Conservation (phyloP, 805 yeast genomes). For the Brettanomyces naardenensis region DNA sequence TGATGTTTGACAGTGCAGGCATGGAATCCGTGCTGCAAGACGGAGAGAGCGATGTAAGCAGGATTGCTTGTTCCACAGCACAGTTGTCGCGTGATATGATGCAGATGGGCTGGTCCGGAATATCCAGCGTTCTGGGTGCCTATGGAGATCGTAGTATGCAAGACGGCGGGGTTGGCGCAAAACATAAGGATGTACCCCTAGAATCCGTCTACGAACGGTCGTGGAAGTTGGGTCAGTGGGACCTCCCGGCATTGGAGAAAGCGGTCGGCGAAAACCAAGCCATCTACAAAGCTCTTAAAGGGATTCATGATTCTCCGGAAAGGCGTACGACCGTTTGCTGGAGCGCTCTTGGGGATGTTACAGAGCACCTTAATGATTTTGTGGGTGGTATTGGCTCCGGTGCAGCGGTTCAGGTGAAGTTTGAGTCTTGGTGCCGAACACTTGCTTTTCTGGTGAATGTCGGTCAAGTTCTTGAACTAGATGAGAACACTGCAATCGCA, state of each 20-base stretch:
- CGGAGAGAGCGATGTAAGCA: not conserved
- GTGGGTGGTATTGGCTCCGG: not conserved
- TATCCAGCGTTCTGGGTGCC: slow-evolving; percentile 35
- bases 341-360: not conserved
- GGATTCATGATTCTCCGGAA: slow-evolving; percentile 28
- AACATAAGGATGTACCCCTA: not conserved
- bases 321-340: not conserved
- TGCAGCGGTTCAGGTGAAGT: not conserved
- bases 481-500: slow-evolving; percentile 1
- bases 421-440: slow-evolving; percentile 24
- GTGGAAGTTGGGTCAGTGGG: slow-evolving; percentile 79
- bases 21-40: slow-evolving; percentile 39
- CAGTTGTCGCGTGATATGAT: slow-evolving; percentile 32
- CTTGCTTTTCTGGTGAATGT: slow-evolving; percentile 23
- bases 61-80: slow-evolving; percentile 1
- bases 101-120: slow-evolving; percentile 46
- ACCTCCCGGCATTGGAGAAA: slow-evolving; percentile 41
- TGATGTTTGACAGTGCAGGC: slow-evolving; percentile 49
- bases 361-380: not conserved
- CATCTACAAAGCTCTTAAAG: slow-evolving; percentile 46
- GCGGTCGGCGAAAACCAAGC: slow-evolving; percentile 34
- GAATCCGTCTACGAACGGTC: slow-evolving; percentile 47
- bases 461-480: slow-evolving; percentile 11
- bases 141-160: slow-evolving; percentile 1
- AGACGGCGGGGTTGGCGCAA: not conserved